Evolutionary conservation across 306 rosid species (phyloP), one percentile per base, ranked within the genome.

Genomic region (Quercus aquifolioides): DNA sequence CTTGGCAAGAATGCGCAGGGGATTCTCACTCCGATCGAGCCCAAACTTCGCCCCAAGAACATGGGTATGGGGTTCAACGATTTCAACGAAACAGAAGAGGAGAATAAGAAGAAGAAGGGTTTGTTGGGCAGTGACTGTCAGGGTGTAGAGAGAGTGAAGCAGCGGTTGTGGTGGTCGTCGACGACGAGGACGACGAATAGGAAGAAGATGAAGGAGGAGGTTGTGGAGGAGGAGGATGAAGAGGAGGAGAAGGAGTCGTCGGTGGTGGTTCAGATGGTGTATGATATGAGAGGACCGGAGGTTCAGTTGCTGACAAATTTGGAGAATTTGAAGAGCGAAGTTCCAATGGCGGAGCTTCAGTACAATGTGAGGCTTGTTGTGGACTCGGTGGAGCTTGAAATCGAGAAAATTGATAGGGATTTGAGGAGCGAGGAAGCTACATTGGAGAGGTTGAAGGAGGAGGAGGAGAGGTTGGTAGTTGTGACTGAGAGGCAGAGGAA

Each of bases 1-100:
- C 98, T 95, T 74, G 99, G 99, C 33, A 91, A 83, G 88, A 91
- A 93, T 69, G 80, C 85, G 84, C 98, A 95, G 64, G 99, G 99
- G 55, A 95, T 95, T 80, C 62, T 90, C 31, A 81, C 90, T 21
- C 99, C 96, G 0, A 84, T 93, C 51, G 96, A 91, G 83, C 93
- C 93, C 1, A 89, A 78, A 78, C n/a, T 90, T 93, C 89, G 98
- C 88, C 97, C 90, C 2, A 93, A 89, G 84, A 90, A 90, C 75
- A 79, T 87, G 76, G 94, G 98, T 67, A 86, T 95, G 92, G 98
- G 98, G 15, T 95, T 91, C 83, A 88, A 87, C 69, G 92, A 92
- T 38, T 85, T 82, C 33, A 88, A 93, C 88, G 96, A 86, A 78
- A 69, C 77, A 52, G 57, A 57, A 20, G 78, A 78, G 28, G 5